Evolutionary conservation across 495 filamentous ascomycete species (phyloP), one percentile per base, ranked within the genome.

Genomic region (Xanthoparmelia taractica): DNA sequence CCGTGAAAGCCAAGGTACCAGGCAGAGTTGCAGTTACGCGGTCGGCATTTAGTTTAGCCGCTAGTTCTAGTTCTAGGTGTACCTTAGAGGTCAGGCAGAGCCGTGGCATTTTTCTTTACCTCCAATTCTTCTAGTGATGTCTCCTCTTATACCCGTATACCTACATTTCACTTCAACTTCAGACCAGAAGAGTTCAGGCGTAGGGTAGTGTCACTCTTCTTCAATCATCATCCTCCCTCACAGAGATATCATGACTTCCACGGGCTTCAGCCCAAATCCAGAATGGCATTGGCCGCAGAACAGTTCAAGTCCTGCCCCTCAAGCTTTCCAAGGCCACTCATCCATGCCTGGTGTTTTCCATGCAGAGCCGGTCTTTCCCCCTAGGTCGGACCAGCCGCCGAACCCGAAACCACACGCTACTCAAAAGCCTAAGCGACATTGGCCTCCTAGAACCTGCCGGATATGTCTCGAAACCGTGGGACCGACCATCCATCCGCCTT

Each of bases 401-500:
- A n/a, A 57, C 20, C 38, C 37, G 57, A 38, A 36, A 13, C 57
- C 52, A 37, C 58, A 40, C 25, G 33, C 40, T 25, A 61, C 65
- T 59, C 70, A 69, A 23, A 70, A 68, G 58, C 61, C 73, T 27
- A 68, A 74, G 66, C 79, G 75, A 64, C 78, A 82, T 67, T 92
- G 87, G 71, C 78, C 80, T 33, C 80, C 87, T 31, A 84, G 92
- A 52, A 87, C 82, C 60, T 98, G 94, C 73, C 90, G 94, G 58
- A 98, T 98, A 66, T 98, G 94, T 71, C 79, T 96, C 55, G 94
- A 97, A 66, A 85, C 80, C 2, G 90, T 96, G 33, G 75, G 84
- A 40, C 90, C 92, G 4, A 93, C 90, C 15, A 87, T 86, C 67
- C 81, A 91, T 50, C 77, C 86, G 57, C 80, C 84, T 29, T 74